Percentiles rank a stretch among this genome's conserved stretches.
Evolutionary conservation across 2,329 filamentous ascomycete genomes (phyloP).

Genomic region (Chrysoporthe puriensis): DNA sequence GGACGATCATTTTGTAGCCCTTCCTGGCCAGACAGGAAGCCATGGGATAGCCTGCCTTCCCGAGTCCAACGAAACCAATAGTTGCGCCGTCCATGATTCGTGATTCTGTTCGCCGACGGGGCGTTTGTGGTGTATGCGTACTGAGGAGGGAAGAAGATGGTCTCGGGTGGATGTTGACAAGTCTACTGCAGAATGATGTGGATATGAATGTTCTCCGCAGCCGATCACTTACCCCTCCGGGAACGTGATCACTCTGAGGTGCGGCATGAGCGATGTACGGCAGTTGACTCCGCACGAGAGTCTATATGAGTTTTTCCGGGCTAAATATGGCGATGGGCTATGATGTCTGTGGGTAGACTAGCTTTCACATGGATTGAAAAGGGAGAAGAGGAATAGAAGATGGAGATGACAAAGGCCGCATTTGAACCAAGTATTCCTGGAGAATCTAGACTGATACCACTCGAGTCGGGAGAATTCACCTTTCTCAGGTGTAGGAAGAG

Average conservation of each 20-base stretch:
- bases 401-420: no score
- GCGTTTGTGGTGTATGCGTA: not conserved
- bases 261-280: not conserved
- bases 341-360: no score
- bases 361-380: no score
- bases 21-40: constrained; percentile 13
- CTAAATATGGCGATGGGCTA: not conserved
- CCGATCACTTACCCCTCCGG: constrained; percentile 2
- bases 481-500: no score
- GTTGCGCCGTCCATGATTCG: not conserved
- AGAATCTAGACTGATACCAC: no score
- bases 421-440: no score
- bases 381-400: no score
- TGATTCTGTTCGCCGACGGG: no score
- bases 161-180: not conserved
- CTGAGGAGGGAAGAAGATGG: not conserved
- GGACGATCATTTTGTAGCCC: not conserved
- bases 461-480: no score
- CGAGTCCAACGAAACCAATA: constrained; percentile 7
- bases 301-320: not conserved
- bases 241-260: not conserved
- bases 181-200: not conserved
- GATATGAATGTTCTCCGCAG: not conserved
- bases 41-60: constrained; percentile 8
- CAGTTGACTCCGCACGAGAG: not conserved